These are phyloP conservation scores for Mycena rosella DNA, from an alignment of 768 basidiomycete genomes.

Conservation along the genomic window DNA sequence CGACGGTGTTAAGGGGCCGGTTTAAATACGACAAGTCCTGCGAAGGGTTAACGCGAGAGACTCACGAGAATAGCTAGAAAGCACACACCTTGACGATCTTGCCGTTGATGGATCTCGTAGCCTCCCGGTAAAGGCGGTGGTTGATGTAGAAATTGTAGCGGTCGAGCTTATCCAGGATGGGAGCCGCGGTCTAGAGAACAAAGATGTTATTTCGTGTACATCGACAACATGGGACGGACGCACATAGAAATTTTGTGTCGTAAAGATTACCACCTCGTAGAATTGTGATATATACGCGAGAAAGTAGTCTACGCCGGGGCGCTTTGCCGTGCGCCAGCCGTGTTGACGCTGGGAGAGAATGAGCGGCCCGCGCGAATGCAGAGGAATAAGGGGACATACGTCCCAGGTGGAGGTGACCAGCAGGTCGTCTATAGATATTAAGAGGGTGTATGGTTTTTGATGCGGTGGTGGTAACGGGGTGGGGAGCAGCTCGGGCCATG, in stretches of 20 bases:
- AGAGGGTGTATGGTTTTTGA: constrained; percentile 91
- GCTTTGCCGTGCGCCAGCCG: constrained; percentile 98
- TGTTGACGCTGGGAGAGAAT: constrained; percentile 74
- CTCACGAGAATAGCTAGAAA: neutral
- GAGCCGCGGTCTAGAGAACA: constrained; percentile 80
- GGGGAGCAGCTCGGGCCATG: constrained; percentile 93
- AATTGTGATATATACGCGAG: constrained; percentile 97
- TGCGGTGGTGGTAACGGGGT: constrained; percentile 85
- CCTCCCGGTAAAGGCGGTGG: constrained; percentile 94
- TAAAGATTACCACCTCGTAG: constrained; percentile 98
- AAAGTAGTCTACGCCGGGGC: constrained; percentile 99
- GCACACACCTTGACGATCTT: constrained; percentile 82
- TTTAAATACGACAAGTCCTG: constrained; percentile 95
- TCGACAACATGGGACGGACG: constrained; percentile 46
- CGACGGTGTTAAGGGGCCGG: constrained; percentile 91
- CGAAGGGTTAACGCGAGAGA: neutral
- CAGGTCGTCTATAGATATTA: constrained; percentile 93
- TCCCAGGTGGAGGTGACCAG: constrained; percentile 95
- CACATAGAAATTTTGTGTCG: constrained; percentile 90
- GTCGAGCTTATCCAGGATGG: constrained; percentile 94
- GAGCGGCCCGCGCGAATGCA: constrained; percentile 12
- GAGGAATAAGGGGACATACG: constrained; percentile 64
- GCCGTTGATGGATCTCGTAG: constrained; percentile 86
- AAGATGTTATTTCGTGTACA: constrained; percentile 13
- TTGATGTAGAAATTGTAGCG: constrained; percentile 91